These are phyloP conservation scores for Colletotrichum zoysiae DNA, from an alignment of 2,329 filamentous ascomycete genomes.

Conservation along the genomic window DNA sequence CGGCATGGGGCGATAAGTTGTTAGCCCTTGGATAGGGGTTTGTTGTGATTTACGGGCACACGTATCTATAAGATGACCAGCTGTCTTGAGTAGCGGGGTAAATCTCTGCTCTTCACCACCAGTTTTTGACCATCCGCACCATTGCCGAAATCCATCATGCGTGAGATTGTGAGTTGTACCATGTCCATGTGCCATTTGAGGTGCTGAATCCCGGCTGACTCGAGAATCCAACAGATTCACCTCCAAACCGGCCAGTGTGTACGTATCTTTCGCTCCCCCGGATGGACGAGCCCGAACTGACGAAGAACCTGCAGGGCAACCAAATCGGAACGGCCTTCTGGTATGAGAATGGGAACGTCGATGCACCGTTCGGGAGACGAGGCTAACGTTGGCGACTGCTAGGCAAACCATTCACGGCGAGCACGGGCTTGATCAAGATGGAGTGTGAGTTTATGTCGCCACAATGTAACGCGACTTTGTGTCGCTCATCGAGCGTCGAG, in stretches of 20 bases:
- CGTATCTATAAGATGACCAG: slow-evolving; percentile 21
- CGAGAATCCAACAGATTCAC: slow-evolving; percentile 79
- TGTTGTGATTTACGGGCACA: slow-evolving; percentile 16
- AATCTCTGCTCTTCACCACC: slow-evolving; percentile 18
- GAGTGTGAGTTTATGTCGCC: slow-evolving; percentile 77
- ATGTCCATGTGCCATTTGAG: slow-evolving; percentile 37
- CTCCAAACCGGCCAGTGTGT: slow-evolving; percentile 99
- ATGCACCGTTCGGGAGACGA: neutral
- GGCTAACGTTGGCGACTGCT: slow-evolving; percentile 54
- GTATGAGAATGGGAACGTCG: slow-evolving; percentile 57
- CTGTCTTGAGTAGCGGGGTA: slow-evolving; percentile 19
- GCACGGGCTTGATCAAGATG: slow-evolving; percentile 97
- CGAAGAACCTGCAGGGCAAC: slow-evolving; percentile 80
- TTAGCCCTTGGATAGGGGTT: slow-evolving; percentile 14
- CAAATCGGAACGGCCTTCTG: slow-evolving; percentile 99
- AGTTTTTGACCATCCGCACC: neutral
- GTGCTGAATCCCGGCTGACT: slow-evolving; percentile 62
- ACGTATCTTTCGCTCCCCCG: slow-evolving; percentile 48
- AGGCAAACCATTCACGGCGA: slow-evolving; percentile 87
- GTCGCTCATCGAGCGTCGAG: slow-evolving; percentile 6
- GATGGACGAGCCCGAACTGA: neutral
- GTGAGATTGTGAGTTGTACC: slow-evolving; percentile 49
- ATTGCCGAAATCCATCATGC: slow-evolving; percentile 15
- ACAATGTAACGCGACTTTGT: too few relatives aligned
- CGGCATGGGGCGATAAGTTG: neutral